Evolutionary conservation across 306 rosid genomes (phyloP), one percentile per base, ranked within the genome.

Genomic region (Ochetophila trinervis): DNA sequence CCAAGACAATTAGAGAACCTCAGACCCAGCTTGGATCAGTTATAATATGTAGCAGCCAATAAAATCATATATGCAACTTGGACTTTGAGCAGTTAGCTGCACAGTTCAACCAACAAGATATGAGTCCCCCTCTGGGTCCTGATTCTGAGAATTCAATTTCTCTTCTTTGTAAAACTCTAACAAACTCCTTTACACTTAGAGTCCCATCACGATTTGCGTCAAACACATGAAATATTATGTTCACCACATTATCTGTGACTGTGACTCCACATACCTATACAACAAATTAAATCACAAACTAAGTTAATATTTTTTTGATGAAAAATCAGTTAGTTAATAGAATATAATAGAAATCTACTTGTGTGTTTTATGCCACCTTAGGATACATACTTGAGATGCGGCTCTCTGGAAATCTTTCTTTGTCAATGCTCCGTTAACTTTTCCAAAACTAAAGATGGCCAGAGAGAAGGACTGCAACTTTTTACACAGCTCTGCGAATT

Each of bases 361-460:
- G 3, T 9, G 8, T 2, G 2, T 10, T 11, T 40, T 2, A 40
- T 40, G 19, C 53, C 4, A 49, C 15, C 53, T 49, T 11, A 52
- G 55, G 47, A 12, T 56, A 14, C 2, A 53, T 91, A 83, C 96
- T 27, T 85, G 86, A 45, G 90, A 83, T 22, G 96, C 97, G 42
- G 96, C 96, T 73, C 96, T 76, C 66, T 83, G 95, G 69, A 91
- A 87, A 78, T 91, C 96, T 12, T 53, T 20, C 75, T 88, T 88
- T 47, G 84, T 82, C 77, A 91, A 64, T 5, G 35, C 69, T 2
- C 95, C 90, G 23, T 85, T 88, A 54, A 88, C 88, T 80, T 86
- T 78, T 50, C 95, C 97, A 51, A 74, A 88, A 45, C 91, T 80
- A 82, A 91, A 91, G 65, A 88, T 45, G 57, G 96, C 97, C 19